phyloP scores from a whole-genome alignment of 1,284 basidiomycete genomes.

The Leucoagaricus sp. region DNA sequence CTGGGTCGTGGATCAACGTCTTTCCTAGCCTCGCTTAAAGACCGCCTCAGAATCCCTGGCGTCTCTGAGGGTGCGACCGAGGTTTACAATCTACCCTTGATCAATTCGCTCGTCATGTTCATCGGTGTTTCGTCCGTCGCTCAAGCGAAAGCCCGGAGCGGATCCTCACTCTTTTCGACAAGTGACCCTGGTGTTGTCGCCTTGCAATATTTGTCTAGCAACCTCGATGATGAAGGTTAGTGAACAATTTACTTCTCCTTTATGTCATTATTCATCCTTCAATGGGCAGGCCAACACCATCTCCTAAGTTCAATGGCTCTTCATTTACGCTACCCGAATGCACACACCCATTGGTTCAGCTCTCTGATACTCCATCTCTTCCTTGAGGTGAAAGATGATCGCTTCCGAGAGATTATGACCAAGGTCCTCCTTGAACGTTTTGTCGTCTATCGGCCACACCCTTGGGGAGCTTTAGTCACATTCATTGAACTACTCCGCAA shows the following conservation, averaged over 20 bases:
- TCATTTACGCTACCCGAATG: constrained; percentile 94
- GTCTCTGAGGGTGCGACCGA: constrained; percentile 55
- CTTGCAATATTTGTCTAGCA: constrained; percentile 79
- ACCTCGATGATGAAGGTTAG: constrained; percentile 89
- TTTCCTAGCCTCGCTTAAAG: constrained; percentile 82
- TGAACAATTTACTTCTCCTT: constrained; percentile 8
- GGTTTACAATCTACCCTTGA: constrained; percentile 84
- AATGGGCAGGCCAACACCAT: constrained; percentile 94
- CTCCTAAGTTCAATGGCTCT: constrained; percentile 88
- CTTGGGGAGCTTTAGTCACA: constrained; percentile 94
- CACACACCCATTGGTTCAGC: constrained; percentile 97
- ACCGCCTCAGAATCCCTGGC: constrained; percentile 64
- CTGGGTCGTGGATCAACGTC: constrained; percentile 65
- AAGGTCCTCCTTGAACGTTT: constrained; percentile 93
- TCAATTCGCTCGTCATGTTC: constrained; percentile 95
- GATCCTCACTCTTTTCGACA: constrained; percentile 76
- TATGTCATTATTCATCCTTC: constrained; percentile 16
- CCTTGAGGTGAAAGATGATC: constrained; percentile 69
- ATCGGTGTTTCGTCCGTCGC: constrained; percentile 89
- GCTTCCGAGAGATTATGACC: constrained; percentile 88
- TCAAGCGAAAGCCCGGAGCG: constrained; percentile 80
- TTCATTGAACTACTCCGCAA: constrained; percentile 91
- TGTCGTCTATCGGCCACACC: constrained; percentile 92
- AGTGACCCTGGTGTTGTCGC: constrained; percentile 83
- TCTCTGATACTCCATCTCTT: constrained; percentile 89